Percentiles rank a stretch among this genome's conserved stretches.
Conservation (phyloP, 2,329 filamentous ascomycete species). For the Sphaceloma murrayae region DNA sequence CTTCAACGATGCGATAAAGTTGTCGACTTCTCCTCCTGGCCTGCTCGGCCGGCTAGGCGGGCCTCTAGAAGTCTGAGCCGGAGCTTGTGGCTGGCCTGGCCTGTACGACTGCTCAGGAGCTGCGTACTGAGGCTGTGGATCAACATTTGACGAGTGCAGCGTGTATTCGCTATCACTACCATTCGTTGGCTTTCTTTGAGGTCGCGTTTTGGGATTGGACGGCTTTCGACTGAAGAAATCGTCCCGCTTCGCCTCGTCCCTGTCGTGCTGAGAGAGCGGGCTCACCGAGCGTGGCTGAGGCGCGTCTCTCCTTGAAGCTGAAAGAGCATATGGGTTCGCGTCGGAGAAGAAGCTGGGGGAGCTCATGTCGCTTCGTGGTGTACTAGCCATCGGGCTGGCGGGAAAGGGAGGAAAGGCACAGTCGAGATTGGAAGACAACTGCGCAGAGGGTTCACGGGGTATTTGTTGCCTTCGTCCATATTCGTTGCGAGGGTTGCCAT, state of each 20-base stretch:
- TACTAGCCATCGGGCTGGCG: conserved; percentile 22
- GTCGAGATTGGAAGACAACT: conserved; percentile 38
- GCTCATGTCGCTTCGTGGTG: conserved; percentile 21
- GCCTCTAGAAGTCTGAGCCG: conserved; percentile 15
- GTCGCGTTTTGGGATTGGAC: neutral
- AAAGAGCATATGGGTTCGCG: conserved; percentile 3
- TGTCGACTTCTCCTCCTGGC: conserved; percentile 23
- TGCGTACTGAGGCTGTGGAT: neutral
- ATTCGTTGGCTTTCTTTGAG: conserved; percentile 3
- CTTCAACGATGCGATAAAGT: conserved; percentile 16
- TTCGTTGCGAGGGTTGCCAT: neutral
- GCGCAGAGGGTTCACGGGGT: conserved; percentile 32
- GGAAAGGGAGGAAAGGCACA: conserved; percentile 48
- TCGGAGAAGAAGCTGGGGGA: conserved; percentile 14
- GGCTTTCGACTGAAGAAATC: conserved; percentile 7
- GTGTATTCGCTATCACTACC: conserved; percentile 12
- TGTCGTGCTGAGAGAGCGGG: conserved; percentile 5
- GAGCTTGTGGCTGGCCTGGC: conserved; percentile 16
- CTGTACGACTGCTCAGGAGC: conserved; percentile 3
- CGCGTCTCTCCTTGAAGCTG: neutral
- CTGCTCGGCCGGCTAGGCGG: conserved; percentile 26
- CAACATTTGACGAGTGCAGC: neutral
- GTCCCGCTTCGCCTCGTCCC: conserved; percentile 14
- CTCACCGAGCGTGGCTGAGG: conserved; percentile 1
- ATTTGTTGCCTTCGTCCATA: conserved; percentile 4